These are phyloP conservation scores for Ogataea chonburiensis DNA, from an alignment of 805 yeast genomes.

Conservation along the genomic window DNA sequence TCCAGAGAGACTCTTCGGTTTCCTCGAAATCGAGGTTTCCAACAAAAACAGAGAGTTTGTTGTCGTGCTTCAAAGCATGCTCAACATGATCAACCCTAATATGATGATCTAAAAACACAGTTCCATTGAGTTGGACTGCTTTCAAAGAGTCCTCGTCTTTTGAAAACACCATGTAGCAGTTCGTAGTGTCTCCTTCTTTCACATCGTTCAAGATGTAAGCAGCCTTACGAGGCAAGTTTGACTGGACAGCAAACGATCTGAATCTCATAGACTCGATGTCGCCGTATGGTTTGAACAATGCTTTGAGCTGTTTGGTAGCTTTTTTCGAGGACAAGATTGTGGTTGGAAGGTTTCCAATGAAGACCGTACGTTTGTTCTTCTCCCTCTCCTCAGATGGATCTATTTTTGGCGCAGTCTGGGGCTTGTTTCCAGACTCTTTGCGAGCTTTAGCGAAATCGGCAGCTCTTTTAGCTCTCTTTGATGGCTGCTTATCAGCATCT, in stretches of 20 bases:
- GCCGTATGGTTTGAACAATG: constrained; percentile 53
- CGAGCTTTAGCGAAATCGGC: constrained; percentile 9
- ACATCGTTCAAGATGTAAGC: constrained; percentile 81
- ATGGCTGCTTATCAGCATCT: constrained; percentile 24
- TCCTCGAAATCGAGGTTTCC: constrained; percentile 95
- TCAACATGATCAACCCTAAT: constrained; percentile 90
- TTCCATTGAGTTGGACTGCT: constrained; percentile 58
- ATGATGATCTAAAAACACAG: constrained; percentile 68
- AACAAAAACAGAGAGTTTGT: constrained; percentile 80
- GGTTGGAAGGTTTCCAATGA: constrained; percentile 81
- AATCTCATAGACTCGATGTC: constrained; percentile 76
- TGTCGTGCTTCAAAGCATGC: constrained; percentile 84
- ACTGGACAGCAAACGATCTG: constrained; percentile 87
- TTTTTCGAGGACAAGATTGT: constrained; percentile 63
- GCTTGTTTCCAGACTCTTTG: constrained; percentile 4
- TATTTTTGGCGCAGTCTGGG: constrained; percentile 41
- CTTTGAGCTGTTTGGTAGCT: constrained; percentile 61
- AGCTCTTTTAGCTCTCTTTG: constrained; percentile 22
- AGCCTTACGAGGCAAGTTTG: constrained; percentile 85
- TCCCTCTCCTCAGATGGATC: constrained; percentile 64
- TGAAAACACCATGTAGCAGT: constrained; percentile 83
- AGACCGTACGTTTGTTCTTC: constrained; percentile 81
- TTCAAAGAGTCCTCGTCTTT: constrained; percentile 48
- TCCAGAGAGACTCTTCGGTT: constrained; percentile 86
- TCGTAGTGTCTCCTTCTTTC: constrained; percentile 74